phyloP scores from a whole-genome alignment of 495 filamentous ascomycete genomes.

The Aspergillus funiculosus region DNA sequence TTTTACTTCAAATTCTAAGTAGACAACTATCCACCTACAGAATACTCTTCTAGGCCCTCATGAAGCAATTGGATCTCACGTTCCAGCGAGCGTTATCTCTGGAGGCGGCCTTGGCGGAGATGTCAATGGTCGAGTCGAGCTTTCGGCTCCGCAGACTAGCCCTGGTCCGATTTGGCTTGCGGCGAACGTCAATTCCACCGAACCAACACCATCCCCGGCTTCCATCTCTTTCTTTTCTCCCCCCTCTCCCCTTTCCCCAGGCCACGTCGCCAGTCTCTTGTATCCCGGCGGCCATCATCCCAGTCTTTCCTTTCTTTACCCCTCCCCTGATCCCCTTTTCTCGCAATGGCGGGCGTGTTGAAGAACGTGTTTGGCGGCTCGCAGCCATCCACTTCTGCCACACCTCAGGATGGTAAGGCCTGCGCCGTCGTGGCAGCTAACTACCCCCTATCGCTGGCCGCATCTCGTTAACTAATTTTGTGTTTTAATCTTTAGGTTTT shows the following conservation, averaged over 20 bases:
- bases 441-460: neutral
- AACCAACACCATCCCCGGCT: constrained; percentile 6
- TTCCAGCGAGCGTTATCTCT: constrained; percentile 6
- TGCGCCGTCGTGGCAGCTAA: neutral
- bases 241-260: constrained; percentile 15
- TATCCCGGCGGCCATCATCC: constrained; percentile 2
- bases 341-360: constrained; percentile 59
- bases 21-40: no score
- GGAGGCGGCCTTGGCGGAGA: constrained; percentile 7
- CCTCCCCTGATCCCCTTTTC: constrained; percentile 10
- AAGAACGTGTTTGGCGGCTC: constrained; percentile 63
- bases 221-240: constrained; percentile 14
- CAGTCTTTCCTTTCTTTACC: neutral
- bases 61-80: no score
- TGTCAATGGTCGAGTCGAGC: constrained; percentile 9
- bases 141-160: constrained; percentile 19
- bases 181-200: constrained; percentile 25
- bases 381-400: constrained; percentile 48
- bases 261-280: constrained; percentile 19
- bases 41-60: no score
- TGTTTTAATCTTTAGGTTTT: constrained; percentile 52
- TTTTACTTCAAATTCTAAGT: no score
- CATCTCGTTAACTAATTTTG: constrained; percentile 7
- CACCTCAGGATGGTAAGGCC: constrained; percentile 57
- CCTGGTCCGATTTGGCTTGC: constrained; percentile 17